Evolutionary conservation across 768 basidiomycete species (phyloP).

Genomic region (Asterophora lycoperdoides): DNA sequence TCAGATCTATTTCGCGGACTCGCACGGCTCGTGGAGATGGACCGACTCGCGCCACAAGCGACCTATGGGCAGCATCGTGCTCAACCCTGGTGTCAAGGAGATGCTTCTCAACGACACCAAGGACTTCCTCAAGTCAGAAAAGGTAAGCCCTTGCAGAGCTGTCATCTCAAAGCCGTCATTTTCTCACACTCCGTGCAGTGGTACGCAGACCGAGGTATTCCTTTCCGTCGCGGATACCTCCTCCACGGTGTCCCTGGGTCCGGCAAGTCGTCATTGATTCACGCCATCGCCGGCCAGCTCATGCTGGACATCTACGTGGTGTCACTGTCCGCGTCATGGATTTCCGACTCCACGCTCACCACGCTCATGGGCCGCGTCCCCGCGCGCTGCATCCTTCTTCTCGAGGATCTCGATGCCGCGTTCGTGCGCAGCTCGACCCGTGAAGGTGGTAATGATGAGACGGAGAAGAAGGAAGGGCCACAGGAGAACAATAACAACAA

Average conservation of each 20-base stretch:
- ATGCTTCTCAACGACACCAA: conserved; percentile 79
- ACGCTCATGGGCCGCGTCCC: conserved; percentile 87
- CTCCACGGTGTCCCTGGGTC: conserved; percentile 82
- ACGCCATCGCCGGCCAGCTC: conserved; percentile 83
- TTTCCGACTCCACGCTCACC: conserved; percentile 81
- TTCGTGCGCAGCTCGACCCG: conserved; percentile 75
- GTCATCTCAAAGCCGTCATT: too few species aligned
- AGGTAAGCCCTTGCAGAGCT: conserved; percentile 36
- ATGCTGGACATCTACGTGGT: conserved; percentile 91
- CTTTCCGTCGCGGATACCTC: conserved; percentile 85
- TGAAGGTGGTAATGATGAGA: conserved; percentile 42
- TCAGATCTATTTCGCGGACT: conserved; percentile 87
- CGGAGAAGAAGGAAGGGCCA: conserved; percentile 28
- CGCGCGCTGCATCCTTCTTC: conserved; percentile 76
- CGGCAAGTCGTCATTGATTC: conserved; percentile 83
- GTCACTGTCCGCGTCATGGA: conserved; percentile 81
- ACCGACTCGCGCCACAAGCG: conserved; percentile 85
- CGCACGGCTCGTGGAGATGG: conserved; percentile 85
- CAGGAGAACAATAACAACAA: conserved; percentile 15
- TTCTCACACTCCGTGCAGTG: conserved; percentile 40
- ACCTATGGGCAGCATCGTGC: conserved; percentile 82
- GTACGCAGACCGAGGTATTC: conserved; percentile 92
- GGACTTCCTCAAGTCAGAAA: conserved; percentile 82
- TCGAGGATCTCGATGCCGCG: conserved; percentile 89
- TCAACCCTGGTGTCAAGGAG: conserved; percentile 86